phyloP scores from a whole-genome alignment of 192 early-diverging fungal species.

The Entomortierella lignicola region DNA sequence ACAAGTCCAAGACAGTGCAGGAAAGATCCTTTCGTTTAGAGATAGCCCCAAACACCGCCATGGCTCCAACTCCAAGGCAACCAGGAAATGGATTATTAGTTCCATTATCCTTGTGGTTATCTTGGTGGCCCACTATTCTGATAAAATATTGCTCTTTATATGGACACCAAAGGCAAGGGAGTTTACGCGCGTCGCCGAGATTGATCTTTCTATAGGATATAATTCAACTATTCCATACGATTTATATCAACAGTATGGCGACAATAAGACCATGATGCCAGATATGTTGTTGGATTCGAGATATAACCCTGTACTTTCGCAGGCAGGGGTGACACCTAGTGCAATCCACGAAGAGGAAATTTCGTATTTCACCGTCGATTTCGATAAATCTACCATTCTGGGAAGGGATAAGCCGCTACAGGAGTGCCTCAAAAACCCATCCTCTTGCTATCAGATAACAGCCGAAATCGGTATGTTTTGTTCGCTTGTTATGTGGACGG shows the following conservation, averaged over 20 bases:
- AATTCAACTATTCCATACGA: background rate
- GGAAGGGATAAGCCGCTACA: background rate
- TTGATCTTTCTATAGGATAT: background rate
- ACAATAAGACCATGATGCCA: background rate
- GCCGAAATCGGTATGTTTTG: too few species aligned
- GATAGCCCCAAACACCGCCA: background rate
- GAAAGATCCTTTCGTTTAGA: background rate
- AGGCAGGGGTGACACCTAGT: background rate
- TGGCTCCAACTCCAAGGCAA: background rate
- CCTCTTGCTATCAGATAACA: background rate
- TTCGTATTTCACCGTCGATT: background rate
- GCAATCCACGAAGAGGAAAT: background rate
- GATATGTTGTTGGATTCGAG: background rate
- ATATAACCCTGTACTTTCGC: background rate
- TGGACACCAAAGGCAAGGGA: background rate
- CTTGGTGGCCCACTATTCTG: background rate
- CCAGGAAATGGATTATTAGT: background rate
- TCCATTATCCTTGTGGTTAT: background rate
- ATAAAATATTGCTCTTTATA: background rate
- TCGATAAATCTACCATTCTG: background rate
- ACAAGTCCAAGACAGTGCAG: background rate
- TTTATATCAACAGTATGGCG: background rate
- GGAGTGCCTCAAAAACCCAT: too few species aligned
- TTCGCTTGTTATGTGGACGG: too few species aligned
- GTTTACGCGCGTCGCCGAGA: background rate